Percentiles rank a stretch among this genome's conserved stretches.
Conservation (phyloP, 2,329 filamentous ascomycete genomes). For the Acephala macrosclerotiorum region DNA sequence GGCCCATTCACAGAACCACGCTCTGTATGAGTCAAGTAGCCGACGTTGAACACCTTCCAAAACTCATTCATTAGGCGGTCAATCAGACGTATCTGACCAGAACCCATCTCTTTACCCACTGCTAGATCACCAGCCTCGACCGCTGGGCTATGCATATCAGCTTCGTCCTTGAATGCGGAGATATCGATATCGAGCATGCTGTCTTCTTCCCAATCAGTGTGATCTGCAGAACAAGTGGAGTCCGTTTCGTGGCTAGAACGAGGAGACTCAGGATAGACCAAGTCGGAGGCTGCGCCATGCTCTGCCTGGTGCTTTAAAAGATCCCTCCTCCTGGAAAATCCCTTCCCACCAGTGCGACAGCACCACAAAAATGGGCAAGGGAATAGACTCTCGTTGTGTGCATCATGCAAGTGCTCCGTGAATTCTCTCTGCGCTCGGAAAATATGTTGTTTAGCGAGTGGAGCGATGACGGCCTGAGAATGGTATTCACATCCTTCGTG, state of each 20-base stretch:
- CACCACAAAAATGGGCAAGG: too few species aligned
- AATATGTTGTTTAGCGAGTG: too few species aligned
- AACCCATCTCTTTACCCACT: not conserved
- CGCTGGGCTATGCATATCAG: not conserved
- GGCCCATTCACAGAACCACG: not conserved
- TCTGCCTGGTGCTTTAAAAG: too few species aligned
- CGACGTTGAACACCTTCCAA: conserved; percentile 18
- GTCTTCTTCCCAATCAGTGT: conserved; percentile 19
- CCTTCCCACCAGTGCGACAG: too few species aligned
- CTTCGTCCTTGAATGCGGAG: not conserved
- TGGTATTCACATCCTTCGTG: too few species aligned
- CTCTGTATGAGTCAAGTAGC: conserved; percentile 2
- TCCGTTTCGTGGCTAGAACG: not conserved
- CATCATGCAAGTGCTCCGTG: too few species aligned
- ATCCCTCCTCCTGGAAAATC: too few species aligned
- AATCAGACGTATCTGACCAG: not conserved
- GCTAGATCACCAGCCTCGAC: not conserved
- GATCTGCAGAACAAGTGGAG: conserved; percentile 20
- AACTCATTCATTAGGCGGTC: conserved; percentile 23
- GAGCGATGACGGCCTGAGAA: too few species aligned
- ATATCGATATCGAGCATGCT: not conserved
- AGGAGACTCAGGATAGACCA: not conserved
- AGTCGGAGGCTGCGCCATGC: too few species aligned
- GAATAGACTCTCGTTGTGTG: too few species aligned
- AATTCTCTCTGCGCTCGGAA: too few species aligned